Evolutionary conservation across 495 filamentous ascomycete genomes (phyloP).

Genomic region (Xylaria intraflava): DNA sequence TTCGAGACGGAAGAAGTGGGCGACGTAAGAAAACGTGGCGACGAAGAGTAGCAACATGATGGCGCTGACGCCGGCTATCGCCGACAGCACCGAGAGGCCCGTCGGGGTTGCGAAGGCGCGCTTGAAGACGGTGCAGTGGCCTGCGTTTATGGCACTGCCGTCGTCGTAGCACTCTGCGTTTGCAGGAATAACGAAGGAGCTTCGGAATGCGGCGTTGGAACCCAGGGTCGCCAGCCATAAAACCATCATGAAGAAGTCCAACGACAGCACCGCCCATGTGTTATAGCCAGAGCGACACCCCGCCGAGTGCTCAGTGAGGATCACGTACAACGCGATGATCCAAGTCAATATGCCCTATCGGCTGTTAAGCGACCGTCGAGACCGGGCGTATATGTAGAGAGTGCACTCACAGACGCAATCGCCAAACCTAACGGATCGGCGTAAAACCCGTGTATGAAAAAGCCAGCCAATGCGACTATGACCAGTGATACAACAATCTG

Average conservation of each 20-base stretch:
- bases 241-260: slow-evolving; percentile 40
- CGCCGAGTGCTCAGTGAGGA: slow-evolving; percentile 36
- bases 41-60: slow-evolving; percentile 40
- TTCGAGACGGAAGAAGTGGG: slow-evolving; percentile 34
- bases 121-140: slow-evolving; percentile 27
- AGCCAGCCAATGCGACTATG: slow-evolving; percentile 32
- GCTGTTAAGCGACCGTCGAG: neutral
- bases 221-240: slow-evolving; percentile 45
- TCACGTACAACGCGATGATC: slow-evolving; percentile 33
- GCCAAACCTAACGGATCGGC: slow-evolving; percentile 32
- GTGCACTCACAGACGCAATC: slow-evolving; percentile 35
- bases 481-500: slow-evolving; percentile 35
- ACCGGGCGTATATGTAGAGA: neutral
- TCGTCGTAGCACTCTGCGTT: slow-evolving; percentile 30
- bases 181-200: slow-evolving; percentile 29
- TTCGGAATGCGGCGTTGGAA: slow-evolving; percentile 34
- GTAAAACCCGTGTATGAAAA: slow-evolving; percentile 37
- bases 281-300: slow-evolving; percentile 34
- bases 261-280: slow-evolving; percentile 35
- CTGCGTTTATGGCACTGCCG: slow-evolving; percentile 31
- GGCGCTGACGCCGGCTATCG: slow-evolving; percentile 40
- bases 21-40: slow-evolving; percentile 36
- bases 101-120: slow-evolving; percentile 23
- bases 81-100: slow-evolving; percentile 28
- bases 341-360: slow-evolving; percentile 40